A percentile compares a stretch with the other conserved stretches of the same genome.
Conservation (phyloP, 805 yeast species). For the Blastobotrys terrestris region DNA sequence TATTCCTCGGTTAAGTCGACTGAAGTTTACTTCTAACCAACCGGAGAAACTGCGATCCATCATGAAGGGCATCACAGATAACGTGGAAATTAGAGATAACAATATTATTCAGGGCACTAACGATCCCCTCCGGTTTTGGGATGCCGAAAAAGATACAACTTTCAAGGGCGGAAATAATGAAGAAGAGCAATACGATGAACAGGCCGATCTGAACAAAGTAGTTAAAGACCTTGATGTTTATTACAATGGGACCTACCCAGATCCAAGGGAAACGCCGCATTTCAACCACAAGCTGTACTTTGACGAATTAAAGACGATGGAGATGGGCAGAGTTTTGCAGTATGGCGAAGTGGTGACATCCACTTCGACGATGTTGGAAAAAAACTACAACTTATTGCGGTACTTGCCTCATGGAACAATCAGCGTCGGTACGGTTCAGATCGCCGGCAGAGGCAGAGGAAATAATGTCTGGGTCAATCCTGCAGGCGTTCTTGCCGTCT, state of each 20-base stretch:
- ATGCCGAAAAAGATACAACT: slow-evolving; percentile 9
- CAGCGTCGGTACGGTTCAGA: slow-evolving; percentile 73
- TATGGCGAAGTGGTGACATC: slow-evolving; percentile 91
- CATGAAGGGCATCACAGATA: slow-evolving; percentile 27
- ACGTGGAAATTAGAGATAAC: slow-evolving; percentile 31
- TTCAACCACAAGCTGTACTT: slow-evolving; percentile 61
- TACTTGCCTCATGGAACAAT: slow-evolving; percentile 62
- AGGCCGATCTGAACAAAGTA: slow-evolving; percentile 51
- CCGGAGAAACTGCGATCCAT: slow-evolving; percentile 30
- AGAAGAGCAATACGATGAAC: slow-evolving; percentile 12
- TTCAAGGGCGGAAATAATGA: slow-evolving; percentile 4
- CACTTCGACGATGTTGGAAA: slow-evolving; percentile 71
- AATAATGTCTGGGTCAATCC: slow-evolving; percentile 96
- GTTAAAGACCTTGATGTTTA: slow-evolving; percentile 51
- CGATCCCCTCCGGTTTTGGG: slow-evolving; percentile 46
- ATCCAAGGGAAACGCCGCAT: slow-evolving; percentile 54
- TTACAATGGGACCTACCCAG: slow-evolving; percentile 40
- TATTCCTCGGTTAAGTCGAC: slow-evolving; percentile 67
- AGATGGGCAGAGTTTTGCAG: slow-evolving; percentile 55
- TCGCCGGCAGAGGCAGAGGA: slow-evolving; percentile 90
- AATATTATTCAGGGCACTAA: slow-evolving; percentile 43
- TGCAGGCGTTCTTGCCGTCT: slow-evolving; percentile 79
- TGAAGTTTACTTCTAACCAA: slow-evolving; percentile 44
- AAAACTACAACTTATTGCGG: slow-evolving; percentile 54
- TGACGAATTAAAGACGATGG: slow-evolving; percentile 32